These are phyloP conservation scores for Thermochaetoides dissita DNA, from an alignment of 2,329 filamentous ascomycete genomes.

Conservation along the genomic window DNA sequence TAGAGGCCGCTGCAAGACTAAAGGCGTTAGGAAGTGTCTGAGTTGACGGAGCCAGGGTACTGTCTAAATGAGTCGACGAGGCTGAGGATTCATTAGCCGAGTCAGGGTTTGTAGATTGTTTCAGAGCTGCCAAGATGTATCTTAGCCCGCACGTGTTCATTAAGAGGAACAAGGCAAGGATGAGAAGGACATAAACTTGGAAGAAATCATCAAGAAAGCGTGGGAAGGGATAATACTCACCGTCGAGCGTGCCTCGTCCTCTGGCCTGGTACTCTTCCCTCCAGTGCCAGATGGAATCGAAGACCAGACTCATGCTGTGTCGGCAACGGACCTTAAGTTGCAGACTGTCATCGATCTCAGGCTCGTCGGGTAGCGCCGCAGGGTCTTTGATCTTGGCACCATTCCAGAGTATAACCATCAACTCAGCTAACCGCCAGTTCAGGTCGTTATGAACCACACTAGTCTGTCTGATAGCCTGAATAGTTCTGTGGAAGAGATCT, in stretches of 20 bases:
- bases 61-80: conserved; percentile 51
- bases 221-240: conserved; percentile 33
- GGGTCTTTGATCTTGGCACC: conserved; percentile 33
- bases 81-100: conserved; percentile 60
- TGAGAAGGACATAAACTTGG: not conserved
- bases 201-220: too few species aligned
- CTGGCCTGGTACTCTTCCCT: conserved; percentile 63
- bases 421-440: conserved; percentile 63
- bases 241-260: conserved; percentile 55
- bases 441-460: conserved; percentile 68
- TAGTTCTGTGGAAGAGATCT: conserved; percentile 55
- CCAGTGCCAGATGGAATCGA: conserved; percentile 78
- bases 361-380: conserved; percentile 19
- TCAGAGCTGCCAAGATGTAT: conserved; percentile 45
- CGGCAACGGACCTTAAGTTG: conserved; percentile 71
- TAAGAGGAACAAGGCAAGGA: not conserved
- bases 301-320: conserved; percentile 75
- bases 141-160: conserved; percentile 20
- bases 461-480: conserved; percentile 55
- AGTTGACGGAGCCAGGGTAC: conserved; percentile 37
- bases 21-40: conserved; percentile 34
- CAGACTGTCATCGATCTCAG: conserved; percentile 52
- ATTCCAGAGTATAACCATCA: conserved; percentile 83
- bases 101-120: conserved; percentile 77
- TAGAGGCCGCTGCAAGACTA: conserved; percentile 28